Base-by-base conservation (phyloP, 345 rosid species). In the Syzygium aqueum region DNA sequence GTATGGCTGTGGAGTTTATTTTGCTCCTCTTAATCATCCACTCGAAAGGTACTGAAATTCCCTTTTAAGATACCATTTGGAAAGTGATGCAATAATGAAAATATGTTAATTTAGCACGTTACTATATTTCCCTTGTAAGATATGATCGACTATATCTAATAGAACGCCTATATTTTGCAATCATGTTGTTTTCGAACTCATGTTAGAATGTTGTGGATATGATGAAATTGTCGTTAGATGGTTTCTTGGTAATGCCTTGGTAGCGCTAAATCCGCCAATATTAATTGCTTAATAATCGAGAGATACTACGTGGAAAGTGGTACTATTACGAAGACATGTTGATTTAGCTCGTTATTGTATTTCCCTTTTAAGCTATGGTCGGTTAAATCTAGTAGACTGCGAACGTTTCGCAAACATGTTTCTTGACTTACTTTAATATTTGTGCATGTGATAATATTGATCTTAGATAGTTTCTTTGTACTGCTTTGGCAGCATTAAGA, bases 1-100 rank as follows among this genome's bases (percentile, higher is more conserved):
- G 85, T 91, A 86, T 77, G 98, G 98, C 0, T 78, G 89, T 33
- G 99, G 99, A 16, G 53, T 94, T 86, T 93, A 94, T 91, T 91
- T 95, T 61, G 90, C 92, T 7, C 96, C 98, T 0, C 95, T 93
- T 86, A 87, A 93, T 89, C 92, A 91, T 84, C 94, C 97, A 52
- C 85, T 93, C 25, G 96, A 94, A 54, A 92, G 98, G 98, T 95
- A 85, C 88, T 85, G 37, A 9, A 16, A 80, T 23, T 50, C 28
- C 53, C 51, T 59, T 85, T 13, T 85, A 33, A 33, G 33, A 51
- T 84, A 7, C 86, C 11, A 14, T 84, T 53, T 15, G 50, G 3
- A 17, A 51, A 84, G 63, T 53, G 56, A 27, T 30, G 33, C 9
- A 15, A 51, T 57, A 10, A 53, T 2, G 50, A 57, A 30, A 23